These are phyloP conservation scores for Paraurostyla sp. DNA, from an alignment of 73 alveolate genomes.

Conservation along the genomic window DNA sequence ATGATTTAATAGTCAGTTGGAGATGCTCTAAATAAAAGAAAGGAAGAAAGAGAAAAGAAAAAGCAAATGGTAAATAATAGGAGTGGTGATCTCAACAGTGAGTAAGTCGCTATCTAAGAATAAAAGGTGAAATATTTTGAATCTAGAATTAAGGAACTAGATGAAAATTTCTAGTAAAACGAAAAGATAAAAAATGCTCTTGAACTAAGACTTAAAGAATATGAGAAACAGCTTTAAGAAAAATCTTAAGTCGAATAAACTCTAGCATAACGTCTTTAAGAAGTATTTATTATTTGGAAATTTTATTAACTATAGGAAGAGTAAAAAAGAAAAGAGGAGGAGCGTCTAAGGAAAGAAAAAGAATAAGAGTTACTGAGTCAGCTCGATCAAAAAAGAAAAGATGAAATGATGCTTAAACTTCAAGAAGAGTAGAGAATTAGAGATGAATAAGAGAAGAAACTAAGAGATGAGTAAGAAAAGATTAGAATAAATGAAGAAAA, in stretches of 20 bases:
- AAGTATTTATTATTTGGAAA: too few relatives aligned
- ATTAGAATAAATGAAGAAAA: slow-evolving; percentile 16
- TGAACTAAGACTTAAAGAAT: neutral
- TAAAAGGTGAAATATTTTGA: slow-evolving; percentile 7
- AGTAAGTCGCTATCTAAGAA: neutral
- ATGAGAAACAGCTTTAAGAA: slow-evolving; percentile 19
- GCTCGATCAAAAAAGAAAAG: neutral
- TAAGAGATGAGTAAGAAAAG: slow-evolving; percentile 7
- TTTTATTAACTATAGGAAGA: neutral
- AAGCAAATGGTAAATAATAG: neutral
- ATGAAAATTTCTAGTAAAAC: slow-evolving; percentile 12
- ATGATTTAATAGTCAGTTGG: neutral
- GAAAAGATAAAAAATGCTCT: neutral
- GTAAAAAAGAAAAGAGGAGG: slow-evolving; percentile 9
- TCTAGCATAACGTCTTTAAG: too few relatives aligned
- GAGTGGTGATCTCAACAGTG: neutral
- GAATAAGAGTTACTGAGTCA: neutral
- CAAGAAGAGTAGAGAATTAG: slow-evolving; percentile 5
- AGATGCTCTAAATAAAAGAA: slow-evolving; percentile 20
- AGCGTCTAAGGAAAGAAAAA: neutral
- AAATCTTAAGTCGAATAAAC: too few relatives aligned
- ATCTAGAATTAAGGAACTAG: slow-evolving; percentile 24
- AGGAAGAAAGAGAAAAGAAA: slow-evolving; percentile 39
- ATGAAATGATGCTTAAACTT: neutral
- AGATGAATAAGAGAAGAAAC: slow-evolving; percentile 21